phyloP scores from a whole-genome alignment of 345 rosid genomes.

The Pistacia vera region DNA sequence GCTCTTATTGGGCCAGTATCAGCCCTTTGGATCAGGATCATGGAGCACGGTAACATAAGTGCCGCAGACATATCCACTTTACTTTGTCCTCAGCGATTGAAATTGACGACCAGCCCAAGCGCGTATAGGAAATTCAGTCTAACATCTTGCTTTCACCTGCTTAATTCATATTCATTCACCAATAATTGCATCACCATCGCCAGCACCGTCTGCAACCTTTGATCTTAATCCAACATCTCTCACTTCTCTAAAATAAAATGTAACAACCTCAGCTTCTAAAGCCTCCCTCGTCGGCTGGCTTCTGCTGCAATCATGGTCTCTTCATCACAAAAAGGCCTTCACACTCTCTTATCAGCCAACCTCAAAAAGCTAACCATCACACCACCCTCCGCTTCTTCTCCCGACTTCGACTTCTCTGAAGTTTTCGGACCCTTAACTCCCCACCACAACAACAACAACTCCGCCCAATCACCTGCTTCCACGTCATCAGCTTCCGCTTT shows the following conservation, averaged over 20 bases:
- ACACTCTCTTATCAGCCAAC: conserved; percentile 44
- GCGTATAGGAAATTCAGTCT: not conserved
- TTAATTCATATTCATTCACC: not conserved
- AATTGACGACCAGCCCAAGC: not conserved
- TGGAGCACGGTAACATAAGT: no score
- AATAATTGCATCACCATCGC: not conserved
- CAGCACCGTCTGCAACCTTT: not conserved
- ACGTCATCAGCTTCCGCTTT: conserved; percentile 28
- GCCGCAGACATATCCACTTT: no score
- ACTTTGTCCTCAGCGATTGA: not conserved
- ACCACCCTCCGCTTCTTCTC: conserved; percentile 39
- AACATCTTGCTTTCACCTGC: not conserved
- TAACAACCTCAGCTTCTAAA: conserved; percentile 21
- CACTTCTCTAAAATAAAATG: conserved; percentile 20
- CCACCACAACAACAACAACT: conserved; percentile 8
- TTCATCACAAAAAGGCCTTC: conserved; percentile 47
- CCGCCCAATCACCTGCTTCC: conserved; percentile 30
- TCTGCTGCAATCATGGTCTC: conserved; percentile 32
- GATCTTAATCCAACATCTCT: not conserved
- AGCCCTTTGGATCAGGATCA: no score
- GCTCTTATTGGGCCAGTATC: no score
- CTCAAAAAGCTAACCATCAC: conserved; percentile 62
- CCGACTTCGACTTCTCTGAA: conserved; percentile 58
- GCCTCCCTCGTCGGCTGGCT: conserved; percentile 43
- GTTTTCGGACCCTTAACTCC: conserved; percentile 59